These are phyloP conservation scores for Daldinia concentrica DNA, from an alignment of 495 filamentous ascomycete species.

Conservation along the genomic window DNA sequence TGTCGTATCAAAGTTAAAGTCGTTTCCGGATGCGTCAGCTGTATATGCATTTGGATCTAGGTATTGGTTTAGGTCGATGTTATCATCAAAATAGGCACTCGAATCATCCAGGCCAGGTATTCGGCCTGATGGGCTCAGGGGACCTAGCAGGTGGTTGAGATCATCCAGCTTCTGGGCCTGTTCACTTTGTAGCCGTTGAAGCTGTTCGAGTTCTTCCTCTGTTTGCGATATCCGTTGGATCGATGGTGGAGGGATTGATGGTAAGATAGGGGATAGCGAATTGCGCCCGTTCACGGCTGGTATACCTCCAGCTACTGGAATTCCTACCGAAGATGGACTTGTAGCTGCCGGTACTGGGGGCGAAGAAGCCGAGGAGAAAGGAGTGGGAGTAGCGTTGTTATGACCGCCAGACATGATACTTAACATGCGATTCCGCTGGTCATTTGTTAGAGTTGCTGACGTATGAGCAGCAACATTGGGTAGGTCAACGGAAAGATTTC, in stretches of 20 bases:
- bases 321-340: slow-evolving; percentile 30
- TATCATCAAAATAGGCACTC: slow-evolving; percentile 58
- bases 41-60: slow-evolving; percentile 71
- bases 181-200: slow-evolving; percentile 76
- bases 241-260: slow-evolving; percentile 61
- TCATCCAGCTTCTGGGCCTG: slow-evolving; percentile 77
- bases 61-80: slow-evolving; percentile 74
- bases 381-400: slow-evolving; percentile 34
- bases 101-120: slow-evolving; percentile 75
- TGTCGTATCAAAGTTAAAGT: slow-evolving; percentile 53
- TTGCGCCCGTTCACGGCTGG: slow-evolving; percentile 49
- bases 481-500: slow-evolving; percentile 69
- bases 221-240: slow-evolving; percentile 72
- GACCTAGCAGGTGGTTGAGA: slow-evolving; percentile 74
- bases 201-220: slow-evolving; percentile 75
- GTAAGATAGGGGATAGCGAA: slow-evolving; percentile 63
- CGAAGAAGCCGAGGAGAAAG: slow-evolving; percentile 36
- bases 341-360: slow-evolving; percentile 32
- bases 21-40: slow-evolving; percentile 44
- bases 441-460: slow-evolving; percentile 72
- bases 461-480: slow-evolving; percentile 78
- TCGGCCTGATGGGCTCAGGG: slow-evolving; percentile 78
- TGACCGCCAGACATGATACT: slow-evolving; percentile 71
- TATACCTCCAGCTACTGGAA: slow-evolving; percentile 35
- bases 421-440: slow-evolving; percentile 82